A percentile compares a stretch with the other conserved stretches of the same genome.
These are phyloP conservation scores for Anastatica hierochuntica DNA, from an alignment of 345 rosid genomes.

Conservation along the genomic window DNA sequence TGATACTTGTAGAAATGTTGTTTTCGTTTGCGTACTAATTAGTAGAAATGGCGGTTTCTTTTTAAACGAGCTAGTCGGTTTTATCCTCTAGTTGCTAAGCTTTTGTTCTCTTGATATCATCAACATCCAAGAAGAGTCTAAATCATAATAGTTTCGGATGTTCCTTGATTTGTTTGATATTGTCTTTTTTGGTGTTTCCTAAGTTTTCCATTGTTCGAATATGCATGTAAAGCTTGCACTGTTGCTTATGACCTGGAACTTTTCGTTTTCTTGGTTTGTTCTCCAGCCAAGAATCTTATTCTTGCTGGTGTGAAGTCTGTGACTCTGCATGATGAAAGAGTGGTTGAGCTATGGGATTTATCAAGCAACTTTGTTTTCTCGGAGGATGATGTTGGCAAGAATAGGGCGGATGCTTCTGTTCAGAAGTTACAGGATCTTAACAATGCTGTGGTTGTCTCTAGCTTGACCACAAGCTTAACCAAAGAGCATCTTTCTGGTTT, in stretches of 20 bases:
- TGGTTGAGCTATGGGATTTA: constrained; percentile 86
- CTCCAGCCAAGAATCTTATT: constrained; percentile 88
- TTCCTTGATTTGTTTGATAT: neutral
- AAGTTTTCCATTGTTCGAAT: too few species aligned
- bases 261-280: neutral
- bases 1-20: neutral
- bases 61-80: neutral
- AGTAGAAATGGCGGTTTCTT: too few species aligned
- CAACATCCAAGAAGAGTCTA: too few species aligned
- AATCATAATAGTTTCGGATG: neutral
- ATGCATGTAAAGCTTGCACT: neutral
- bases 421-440: constrained; percentile 96
- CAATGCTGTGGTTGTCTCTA: constrained; percentile 67
- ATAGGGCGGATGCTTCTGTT: constrained; percentile 87
- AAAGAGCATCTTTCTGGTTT: constrained; percentile 73
- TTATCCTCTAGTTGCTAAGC: neutral
- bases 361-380: constrained; percentile 77
- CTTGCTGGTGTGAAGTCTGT: constrained; percentile 99
- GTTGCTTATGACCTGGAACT: too few species aligned
- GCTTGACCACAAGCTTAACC: constrained; percentile 55
- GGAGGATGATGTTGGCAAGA: constrained; percentile 81
- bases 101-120: neutral
- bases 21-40: too few species aligned
- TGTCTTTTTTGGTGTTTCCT: too few species aligned
- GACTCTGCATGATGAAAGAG: constrained; percentile 82